These are phyloP conservation scores for Dictyostelium firmibasis DNA, from an alignment of 78 protist species.

Conservation along the genomic window DNA sequence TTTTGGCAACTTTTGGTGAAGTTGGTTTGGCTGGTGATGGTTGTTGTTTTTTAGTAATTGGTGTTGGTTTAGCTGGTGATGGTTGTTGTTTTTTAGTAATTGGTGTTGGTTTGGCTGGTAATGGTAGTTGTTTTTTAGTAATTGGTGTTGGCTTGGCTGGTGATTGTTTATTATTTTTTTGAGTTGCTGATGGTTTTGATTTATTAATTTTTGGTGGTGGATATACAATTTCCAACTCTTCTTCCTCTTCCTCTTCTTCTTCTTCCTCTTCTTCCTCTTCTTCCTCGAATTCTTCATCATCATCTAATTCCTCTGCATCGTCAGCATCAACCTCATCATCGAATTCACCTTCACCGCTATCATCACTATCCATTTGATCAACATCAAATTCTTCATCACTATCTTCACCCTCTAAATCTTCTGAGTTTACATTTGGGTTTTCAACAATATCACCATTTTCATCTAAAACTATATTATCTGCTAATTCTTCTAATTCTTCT, in stretches of 20 bases:
- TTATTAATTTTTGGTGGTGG: not conserved
- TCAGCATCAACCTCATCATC: not conserved
- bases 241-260: not conserved
- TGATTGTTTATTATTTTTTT: not conserved
- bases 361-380: not conserved
- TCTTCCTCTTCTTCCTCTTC: not conserved
- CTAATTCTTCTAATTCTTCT: constrained; percentile 48
- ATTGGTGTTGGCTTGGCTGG: not conserved
- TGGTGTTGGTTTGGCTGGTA: not conserved
- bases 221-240: not conserved
- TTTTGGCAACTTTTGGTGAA: not conserved
- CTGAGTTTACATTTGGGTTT: not conserved
- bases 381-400: not conserved
- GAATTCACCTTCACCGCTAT: not conserved
- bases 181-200: not conserved
- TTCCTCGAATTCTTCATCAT: not conserved
- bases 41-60: not conserved
- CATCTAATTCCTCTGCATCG: not conserved
- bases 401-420: not conserved
- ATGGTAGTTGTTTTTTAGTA: not conserved
- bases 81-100: not conserved
- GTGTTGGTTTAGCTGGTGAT: not conserved
- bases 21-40: not conserved
- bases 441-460: constrained; percentile 21
- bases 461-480: constrained; percentile 16